A percentile compares a stretch with the other conserved stretches of the same genome.
Conservation (phyloP, 2,329 filamentous ascomycete genomes). For the Alternaria gansuensis region DNA sequence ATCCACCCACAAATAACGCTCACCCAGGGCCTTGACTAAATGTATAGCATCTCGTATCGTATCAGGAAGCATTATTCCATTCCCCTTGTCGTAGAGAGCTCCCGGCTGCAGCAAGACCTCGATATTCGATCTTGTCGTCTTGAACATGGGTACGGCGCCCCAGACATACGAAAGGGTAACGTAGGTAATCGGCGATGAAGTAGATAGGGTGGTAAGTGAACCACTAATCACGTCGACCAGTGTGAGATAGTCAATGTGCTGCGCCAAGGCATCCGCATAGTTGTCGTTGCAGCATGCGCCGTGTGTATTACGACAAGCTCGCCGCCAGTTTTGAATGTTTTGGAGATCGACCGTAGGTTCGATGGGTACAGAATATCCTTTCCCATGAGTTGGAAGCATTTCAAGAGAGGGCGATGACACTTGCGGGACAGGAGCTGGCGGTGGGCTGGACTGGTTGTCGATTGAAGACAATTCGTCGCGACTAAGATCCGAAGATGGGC, state of each 20-base stretch:
- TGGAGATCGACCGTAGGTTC: not conserved
- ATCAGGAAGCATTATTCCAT: not conserved
- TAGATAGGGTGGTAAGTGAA: not conserved
- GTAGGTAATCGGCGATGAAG: not conserved
- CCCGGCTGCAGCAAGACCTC: not conserved
- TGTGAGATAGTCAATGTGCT: not conserved
- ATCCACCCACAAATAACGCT: slow-evolving; percentile 1
- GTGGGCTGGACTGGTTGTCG: not conserved
- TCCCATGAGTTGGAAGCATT: not conserved
- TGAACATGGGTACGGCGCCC: not conserved
- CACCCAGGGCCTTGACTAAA: not conserved
- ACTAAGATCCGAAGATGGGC: not conserved
- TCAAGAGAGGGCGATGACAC: not conserved
- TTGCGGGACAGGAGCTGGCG: not conserved
- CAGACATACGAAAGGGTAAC: not conserved
- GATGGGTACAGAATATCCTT: not conserved
- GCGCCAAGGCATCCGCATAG: not conserved
- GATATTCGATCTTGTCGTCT: not conserved
- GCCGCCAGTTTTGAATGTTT: not conserved
- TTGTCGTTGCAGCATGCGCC: not conserved
- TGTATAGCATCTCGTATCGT: not conserved
- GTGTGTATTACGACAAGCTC: not conserved
- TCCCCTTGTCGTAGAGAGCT: not conserved
- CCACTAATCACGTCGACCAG: not conserved
- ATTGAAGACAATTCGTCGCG: not conserved